Percentiles rank a stretch among this genome's conserved stretches.
Evolutionary conservation across 2,329 filamentous ascomycete genomes (phyloP).

Genomic region (Arthrobotrys entomopaga): DNA sequence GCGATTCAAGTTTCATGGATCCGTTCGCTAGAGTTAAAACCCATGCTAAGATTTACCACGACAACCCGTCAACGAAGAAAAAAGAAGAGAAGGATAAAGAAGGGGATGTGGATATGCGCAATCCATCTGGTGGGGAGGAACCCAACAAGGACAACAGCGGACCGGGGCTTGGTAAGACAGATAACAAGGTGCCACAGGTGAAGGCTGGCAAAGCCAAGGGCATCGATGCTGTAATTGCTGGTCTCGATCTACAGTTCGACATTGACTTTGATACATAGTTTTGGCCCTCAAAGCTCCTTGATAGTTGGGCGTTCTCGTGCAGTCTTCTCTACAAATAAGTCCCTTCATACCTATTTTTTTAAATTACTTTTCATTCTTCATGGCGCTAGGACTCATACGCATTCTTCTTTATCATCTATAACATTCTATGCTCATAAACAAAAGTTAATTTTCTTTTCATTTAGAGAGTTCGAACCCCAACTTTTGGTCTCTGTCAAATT

Average conservation of each 20-base stretch:
- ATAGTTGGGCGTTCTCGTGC: no score
- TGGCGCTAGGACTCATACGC: not conserved
- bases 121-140: slow-evolving; percentile 62
- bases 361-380: not conserved
- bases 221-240: slow-evolving; percentile 68
- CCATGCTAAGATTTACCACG: slow-evolving; percentile 74
- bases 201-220: slow-evolving; percentile 65
- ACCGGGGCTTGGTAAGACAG: slow-evolving; percentile 65
- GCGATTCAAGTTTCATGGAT: slow-evolving; percentile 67
- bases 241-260: slow-evolving; percentile 49
- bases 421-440: no score
- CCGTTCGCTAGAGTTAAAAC: slow-evolving; percentile 72
- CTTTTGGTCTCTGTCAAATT: no score
- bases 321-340: no score
- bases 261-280: slow-evolving; percentile 39
- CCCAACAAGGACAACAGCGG: slow-evolving; percentile 62
- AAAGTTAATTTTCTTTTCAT: no score
- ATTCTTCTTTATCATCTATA: no score
- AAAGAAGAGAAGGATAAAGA: slow-evolving; percentile 27
- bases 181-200: slow-evolving; percentile 63
- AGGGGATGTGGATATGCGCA: slow-evolving; percentile 65
- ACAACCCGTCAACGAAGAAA: slow-evolving; percentile 60
- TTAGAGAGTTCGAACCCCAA: no score
- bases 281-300: no score
- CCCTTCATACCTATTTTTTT: not conserved